These are phyloP conservation scores for Daldinia bambusicola DNA, from an alignment of 495 filamentous ascomycete genomes.

Conservation along the genomic window DNA sequence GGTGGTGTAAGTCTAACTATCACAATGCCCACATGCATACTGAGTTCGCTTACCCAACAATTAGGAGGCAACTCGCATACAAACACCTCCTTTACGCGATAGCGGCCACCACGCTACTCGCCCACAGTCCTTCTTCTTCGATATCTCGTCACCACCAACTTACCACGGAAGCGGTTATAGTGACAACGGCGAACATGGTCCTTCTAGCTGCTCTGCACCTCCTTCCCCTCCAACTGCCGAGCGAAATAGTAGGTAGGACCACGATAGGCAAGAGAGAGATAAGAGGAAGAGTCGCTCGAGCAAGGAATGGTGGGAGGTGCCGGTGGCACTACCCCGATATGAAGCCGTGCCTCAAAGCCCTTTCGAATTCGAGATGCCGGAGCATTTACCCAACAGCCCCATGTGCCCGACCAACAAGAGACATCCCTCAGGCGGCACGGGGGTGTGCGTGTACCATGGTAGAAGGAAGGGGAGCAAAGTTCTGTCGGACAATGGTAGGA, in stretches of 20 bases:
- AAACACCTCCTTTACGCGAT: conserved; percentile 58
- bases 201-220: neutral
- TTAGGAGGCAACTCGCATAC: conserved; percentile 60
- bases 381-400: conserved; percentile 71
- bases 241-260: conserved; percentile 33
- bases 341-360: conserved; percentile 5
- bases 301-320: conserved; percentile 50
- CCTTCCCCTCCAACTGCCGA: neutral
- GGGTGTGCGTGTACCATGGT: conserved; percentile 63
- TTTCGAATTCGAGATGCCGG: conserved; percentile 68
- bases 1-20: conserved; percentile 45
- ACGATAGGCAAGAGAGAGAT: conserved; percentile 19
- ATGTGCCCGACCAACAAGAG: conserved; percentile 69
- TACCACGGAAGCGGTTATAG: neutral
- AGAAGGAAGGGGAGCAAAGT: conserved; percentile 36
- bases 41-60: neutral
- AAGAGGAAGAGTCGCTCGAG: conserved; percentile 20
- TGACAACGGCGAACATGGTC: neutral
- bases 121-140: conserved; percentile 61
- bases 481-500: conserved; percentile 4
- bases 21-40: neutral
- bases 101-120: conserved; percentile 37
- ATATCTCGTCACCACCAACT: conserved; percentile 47
- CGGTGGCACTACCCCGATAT: conserved; percentile 30
- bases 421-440: conserved; percentile 63